These are phyloP conservation scores for Olyra latifolia DNA, from an alignment of 176 grass and related monocot genomes.

Conservation along the genomic window DNA sequence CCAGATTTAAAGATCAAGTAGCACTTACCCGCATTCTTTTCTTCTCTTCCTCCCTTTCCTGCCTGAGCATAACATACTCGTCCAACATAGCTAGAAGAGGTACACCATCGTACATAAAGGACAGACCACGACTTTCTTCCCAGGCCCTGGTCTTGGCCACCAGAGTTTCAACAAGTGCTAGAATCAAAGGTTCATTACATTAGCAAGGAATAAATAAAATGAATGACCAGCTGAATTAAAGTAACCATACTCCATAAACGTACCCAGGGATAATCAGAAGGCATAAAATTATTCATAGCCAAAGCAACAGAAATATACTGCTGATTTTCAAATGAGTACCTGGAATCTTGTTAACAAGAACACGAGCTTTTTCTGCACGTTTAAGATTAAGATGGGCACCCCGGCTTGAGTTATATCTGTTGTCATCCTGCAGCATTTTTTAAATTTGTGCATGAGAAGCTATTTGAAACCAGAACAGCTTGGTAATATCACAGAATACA, in stretches of 20 bases:
- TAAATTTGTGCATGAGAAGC: slow-evolving; percentile 15
- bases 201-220: slow-evolving; percentile 25
- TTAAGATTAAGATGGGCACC: slow-evolving; percentile 97
- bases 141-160: slow-evolving; percentile 85
- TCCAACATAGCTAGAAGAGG: slow-evolving; percentile 96
- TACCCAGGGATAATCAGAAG: neutral
- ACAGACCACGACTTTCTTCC: slow-evolving; percentile 75
- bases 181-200: slow-evolving; percentile 37
- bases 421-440: slow-evolving; percentile 77
- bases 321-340: slow-evolving; percentile 46
- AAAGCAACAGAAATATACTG: neutral
- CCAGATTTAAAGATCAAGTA: slow-evolving; percentile 14
- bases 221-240: neutral
- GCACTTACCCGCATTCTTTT: slow-evolving; percentile 73
- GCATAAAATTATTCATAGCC: neutral
- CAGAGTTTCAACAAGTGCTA: slow-evolving; percentile 95
- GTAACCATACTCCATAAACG: neutral
- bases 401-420: slow-evolving; percentile 98
- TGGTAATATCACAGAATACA: slow-evolving; percentile 7
- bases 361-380: slow-evolving; percentile 96
- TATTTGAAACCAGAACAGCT: slow-evolving; percentile 16
- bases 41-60: slow-evolving; percentile 98
- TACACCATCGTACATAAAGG: slow-evolving; percentile 97
- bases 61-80: slow-evolving; percentile 94
- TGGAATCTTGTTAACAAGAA: slow-evolving; percentile 98